A percentile compares a stretch with the other conserved stretches of the same genome.
These are phyloP conservation scores for Cucumis cinereus DNA, from an alignment of 306 rosid genomes.

Conservation along the genomic window DNA sequence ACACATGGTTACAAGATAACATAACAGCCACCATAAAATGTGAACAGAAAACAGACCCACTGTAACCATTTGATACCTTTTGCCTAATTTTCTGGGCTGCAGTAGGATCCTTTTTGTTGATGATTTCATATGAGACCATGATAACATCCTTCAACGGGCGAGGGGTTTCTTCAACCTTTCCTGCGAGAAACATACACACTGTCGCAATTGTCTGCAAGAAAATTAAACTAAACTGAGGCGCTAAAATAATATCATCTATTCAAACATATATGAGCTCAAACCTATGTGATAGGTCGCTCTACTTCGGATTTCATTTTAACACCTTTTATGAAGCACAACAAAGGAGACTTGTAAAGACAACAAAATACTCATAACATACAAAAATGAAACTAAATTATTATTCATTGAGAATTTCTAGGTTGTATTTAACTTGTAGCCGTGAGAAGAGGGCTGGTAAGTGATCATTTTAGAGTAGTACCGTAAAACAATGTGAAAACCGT, in stretches of 20 bases:
- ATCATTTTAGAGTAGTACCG: background rate
- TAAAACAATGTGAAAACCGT: background rate
- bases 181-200: conserved; percentile 98
- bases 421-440: background rate
- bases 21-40: background rate
- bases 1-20: background rate
- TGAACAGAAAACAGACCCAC: background rate
- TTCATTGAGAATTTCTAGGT: background rate
- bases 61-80: conserved; percentile 40
- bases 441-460: background rate
- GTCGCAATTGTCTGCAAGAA: conserved; percentile 87
- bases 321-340: background rate
- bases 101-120: conserved; percentile 80
- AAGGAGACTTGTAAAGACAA: background rate
- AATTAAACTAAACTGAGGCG: conserved; percentile 18
- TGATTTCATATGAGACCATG: conserved; percentile 83
- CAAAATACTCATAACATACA: background rate
- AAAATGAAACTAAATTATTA: background rate
- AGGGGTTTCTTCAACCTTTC: conserved; percentile 98
- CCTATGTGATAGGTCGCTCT: background rate
- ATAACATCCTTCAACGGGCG: conserved; percentile 94
- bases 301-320: background rate
- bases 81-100: conserved; percentile 87
- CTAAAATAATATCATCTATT: conserved; percentile 3
- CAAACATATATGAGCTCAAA: background rate